Evolutionary conservation across 306 rosid species (phyloP).

Genomic region (Cucumis sativus): DNA sequence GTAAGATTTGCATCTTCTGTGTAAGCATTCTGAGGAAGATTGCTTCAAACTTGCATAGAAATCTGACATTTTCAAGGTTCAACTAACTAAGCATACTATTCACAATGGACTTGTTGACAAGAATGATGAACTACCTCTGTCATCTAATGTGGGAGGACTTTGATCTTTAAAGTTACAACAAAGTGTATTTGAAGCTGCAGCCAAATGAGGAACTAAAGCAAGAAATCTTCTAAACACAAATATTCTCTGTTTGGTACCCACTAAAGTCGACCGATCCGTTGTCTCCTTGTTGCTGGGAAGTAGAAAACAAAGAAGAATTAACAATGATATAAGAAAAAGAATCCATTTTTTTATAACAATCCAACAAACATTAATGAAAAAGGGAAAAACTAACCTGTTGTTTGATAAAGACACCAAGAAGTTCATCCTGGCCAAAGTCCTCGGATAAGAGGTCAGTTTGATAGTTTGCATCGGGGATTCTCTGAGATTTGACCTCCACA

Average conservation of each 20-base stretch:
- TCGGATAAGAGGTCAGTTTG: slow-evolving; percentile 49
- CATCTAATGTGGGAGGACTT: neutral
- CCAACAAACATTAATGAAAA: neutral
- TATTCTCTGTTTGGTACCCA: slow-evolving; percentile 73
- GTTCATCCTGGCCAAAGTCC: slow-evolving; percentile 80
- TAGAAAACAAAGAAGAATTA: neutral
- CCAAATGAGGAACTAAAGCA: neutral
- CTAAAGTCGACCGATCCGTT: slow-evolving; percentile 47
- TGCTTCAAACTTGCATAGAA: neutral
- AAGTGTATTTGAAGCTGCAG: slow-evolving; percentile 39
- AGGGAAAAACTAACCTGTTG: slow-evolving; percentile 44
- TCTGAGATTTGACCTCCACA: slow-evolving; percentile 55
- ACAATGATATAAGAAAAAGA: neutral
- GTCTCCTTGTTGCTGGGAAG: slow-evolving; percentile 62
- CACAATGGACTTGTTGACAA: neutral
- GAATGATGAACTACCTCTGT: slow-evolving; percentile 9
- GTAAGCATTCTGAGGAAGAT: neutral
- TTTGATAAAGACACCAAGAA: slow-evolving; percentile 78
- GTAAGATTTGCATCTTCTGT: neutral
- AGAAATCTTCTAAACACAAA: slow-evolving; percentile 51
- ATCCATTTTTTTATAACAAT: neutral
- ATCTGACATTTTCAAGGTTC: slow-evolving; percentile 4
- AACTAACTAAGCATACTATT: slow-evolving; percentile 3
- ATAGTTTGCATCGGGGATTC: slow-evolving; percentile 39
- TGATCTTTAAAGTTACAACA: slow-evolving; percentile 18